phyloP scores from a whole-genome alignment of 306 rosid species.

The Castanea mollissima region DNA sequence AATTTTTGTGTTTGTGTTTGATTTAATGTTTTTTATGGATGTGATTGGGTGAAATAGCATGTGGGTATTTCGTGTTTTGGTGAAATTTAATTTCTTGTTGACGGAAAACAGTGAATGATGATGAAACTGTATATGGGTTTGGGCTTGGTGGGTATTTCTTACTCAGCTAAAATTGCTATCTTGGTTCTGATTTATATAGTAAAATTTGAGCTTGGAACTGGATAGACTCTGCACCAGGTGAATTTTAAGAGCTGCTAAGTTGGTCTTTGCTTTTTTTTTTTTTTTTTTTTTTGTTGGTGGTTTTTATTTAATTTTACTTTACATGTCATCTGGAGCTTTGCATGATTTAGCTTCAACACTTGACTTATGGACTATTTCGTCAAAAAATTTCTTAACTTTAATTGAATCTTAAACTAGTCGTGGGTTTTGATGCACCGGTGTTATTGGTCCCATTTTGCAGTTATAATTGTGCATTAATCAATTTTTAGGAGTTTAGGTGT shows the following conservation, averaged over 20 bases:
- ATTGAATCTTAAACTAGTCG: neutral
- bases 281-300: neutral
- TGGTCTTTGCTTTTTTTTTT: conserved; percentile 4
- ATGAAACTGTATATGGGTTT: conserved; percentile 13
- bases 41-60: conserved; percentile 29
- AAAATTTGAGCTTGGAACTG: conserved; percentile 24
- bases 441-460: neutral
- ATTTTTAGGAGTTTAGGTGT: neutral
- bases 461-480: neutral
- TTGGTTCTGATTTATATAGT: conserved; percentile 5
- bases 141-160: conserved; percentile 30
- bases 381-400: neutral
- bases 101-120: conserved; percentile 11
- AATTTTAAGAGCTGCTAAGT: conserved; percentile 15
- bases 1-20: conserved; percentile 1
- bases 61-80: conserved; percentile 38
- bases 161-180: conserved; percentile 24
- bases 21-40: neutral
- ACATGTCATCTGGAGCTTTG: neutral
- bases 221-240: conserved; percentile 31
- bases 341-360: neutral
- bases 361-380: neutral
- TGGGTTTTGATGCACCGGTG: neutral
- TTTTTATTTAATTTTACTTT: neutral
- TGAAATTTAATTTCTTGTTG: conserved; percentile 18